These are phyloP conservation scores for Chlorella ohadii DNA, from an alignment of 139 green algal genomes.

Conservation along the genomic window DNA sequence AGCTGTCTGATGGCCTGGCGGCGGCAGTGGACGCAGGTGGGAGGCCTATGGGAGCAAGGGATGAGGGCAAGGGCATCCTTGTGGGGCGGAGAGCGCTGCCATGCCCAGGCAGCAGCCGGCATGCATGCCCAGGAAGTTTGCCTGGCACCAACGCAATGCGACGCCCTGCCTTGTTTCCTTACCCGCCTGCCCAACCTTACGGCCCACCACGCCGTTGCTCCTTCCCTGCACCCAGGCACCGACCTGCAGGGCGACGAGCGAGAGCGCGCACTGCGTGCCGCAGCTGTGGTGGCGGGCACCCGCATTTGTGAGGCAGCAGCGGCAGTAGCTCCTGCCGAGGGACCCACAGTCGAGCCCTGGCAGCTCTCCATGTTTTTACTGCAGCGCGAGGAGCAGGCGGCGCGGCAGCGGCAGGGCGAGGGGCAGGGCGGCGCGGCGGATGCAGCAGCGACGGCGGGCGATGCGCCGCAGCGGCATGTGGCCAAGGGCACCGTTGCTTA, in stretches of 20 bases:
- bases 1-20: conserved; percentile 23
- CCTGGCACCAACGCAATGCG: too few relatives aligned
- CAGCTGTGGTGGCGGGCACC: conserved; percentile 26
- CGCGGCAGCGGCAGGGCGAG: background rate
- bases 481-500: conserved; percentile 10
- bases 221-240: background rate
- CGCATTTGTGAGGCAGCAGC: background rate
- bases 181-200: too few relatives aligned
- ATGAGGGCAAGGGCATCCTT: too few relatives aligned
- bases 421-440: background rate
- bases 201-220: background rate
- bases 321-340: background rate
- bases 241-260: conserved; percentile 45
- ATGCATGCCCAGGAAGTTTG: too few relatives aligned
- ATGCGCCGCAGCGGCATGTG: background rate
- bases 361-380: conserved; percentile 45
- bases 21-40: conserved; percentile 9
- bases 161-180: too few relatives aligned
- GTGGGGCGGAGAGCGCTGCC: too few relatives aligned
- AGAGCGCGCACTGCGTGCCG: conserved; percentile 43
- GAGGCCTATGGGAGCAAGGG: background rate
- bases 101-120: too few relatives aligned
- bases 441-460: background rate
- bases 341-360: conserved; percentile 1
- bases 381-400: conserved; percentile 10